Percentiles rank a stretch among this genome's conserved stretches.
Evolutionary conservation across 495 filamentous ascomycete species (phyloP).

Genomic region (Lasiosphaeria ovina): DNA sequence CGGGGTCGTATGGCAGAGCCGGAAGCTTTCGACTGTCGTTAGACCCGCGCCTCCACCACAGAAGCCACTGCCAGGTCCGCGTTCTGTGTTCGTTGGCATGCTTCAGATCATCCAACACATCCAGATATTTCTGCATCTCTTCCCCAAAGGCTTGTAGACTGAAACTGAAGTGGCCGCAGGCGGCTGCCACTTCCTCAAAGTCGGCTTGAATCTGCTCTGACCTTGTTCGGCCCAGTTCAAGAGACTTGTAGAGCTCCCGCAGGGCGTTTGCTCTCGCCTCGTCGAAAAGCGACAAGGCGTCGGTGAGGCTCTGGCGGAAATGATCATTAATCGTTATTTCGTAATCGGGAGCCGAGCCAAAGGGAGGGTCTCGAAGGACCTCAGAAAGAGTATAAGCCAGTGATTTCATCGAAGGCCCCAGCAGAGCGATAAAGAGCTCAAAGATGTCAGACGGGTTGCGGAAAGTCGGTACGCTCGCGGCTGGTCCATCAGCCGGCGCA

Average conservation of each 20-base stretch:
- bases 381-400: slow-evolving; percentile 85
- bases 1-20: slow-evolving; percentile 53
- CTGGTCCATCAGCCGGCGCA: slow-evolving; percentile 13
- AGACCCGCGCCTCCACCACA: slow-evolving; percentile 62
- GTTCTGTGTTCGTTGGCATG: slow-evolving; percentile 57
- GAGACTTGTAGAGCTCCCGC: slow-evolving; percentile 70
- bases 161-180: slow-evolving; percentile 92
- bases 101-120: slow-evolving; percentile 81
- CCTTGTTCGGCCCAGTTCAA: slow-evolving; percentile 62
- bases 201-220: slow-evolving; percentile 79
- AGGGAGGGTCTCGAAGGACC: slow-evolving; percentile 84
- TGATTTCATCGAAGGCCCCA: slow-evolving; percentile 95
- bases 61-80: slow-evolving; percentile 83
- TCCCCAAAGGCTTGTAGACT: slow-evolving; percentile 85
- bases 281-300: slow-evolving; percentile 77
- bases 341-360: slow-evolving; percentile 61
- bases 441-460: slow-evolving; percentile 76
- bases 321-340: slow-evolving; percentile 71
- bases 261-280: slow-evolving; percentile 72
- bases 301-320: slow-evolving; percentile 71
- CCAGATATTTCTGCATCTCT: slow-evolving; percentile 78
- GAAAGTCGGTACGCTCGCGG: slow-evolving; percentile 30
- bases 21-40: slow-evolving; percentile 23
- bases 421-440: slow-evolving; percentile 75
- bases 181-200: slow-evolving; percentile 92